Percentiles rank a stretch among this genome's conserved stretches.
Evolutionary conservation across 176 grass and related monocot species (phyloP).

Genomic region (Paspalum notatum): DNA sequence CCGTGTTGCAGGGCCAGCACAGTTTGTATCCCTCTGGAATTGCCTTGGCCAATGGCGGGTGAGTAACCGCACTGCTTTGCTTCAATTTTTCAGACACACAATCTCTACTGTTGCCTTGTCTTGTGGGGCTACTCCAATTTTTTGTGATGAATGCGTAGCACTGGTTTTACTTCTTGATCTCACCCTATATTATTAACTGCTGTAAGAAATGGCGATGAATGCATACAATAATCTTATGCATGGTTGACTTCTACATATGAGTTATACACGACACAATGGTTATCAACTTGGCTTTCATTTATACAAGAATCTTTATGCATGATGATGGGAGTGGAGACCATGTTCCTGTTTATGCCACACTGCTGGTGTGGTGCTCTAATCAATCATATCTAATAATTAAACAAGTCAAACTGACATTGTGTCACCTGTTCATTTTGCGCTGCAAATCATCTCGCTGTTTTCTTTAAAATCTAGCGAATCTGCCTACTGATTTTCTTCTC

Average conservation of each 20-base stretch:
- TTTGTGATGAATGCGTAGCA: too few species aligned
- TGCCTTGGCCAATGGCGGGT: slow-evolving; percentile 95
- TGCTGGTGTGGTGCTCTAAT: neutral
- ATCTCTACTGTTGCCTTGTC: too few species aligned
- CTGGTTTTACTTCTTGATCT: too few species aligned
- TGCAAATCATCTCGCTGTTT: neutral
- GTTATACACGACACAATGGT: neutral
- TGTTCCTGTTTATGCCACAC: neutral
- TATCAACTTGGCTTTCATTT: neutral
- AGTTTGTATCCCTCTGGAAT: slow-evolving; percentile 81
- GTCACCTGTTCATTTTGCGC: neutral
- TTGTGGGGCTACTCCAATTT: neutral
- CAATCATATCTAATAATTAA: neutral
- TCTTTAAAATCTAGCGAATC: neutral
- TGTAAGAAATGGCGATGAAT: too few species aligned
- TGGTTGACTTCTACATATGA: neutral
- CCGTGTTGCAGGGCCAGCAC: slow-evolving; percentile 59
- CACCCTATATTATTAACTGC: too few species aligned
- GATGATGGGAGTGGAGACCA: neutral
- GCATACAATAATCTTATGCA: too few species aligned
- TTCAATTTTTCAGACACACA: neutral
- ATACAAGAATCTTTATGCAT: slow-evolving; percentile 22
- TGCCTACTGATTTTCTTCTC: slow-evolving; percentile 23
- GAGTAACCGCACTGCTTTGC: neutral
- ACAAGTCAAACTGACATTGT: neutral